These are phyloP conservation scores for Vaccinium myrtillus DNA, from an alignment of 148 eudicot genomes.

Conservation along the genomic window DNA sequence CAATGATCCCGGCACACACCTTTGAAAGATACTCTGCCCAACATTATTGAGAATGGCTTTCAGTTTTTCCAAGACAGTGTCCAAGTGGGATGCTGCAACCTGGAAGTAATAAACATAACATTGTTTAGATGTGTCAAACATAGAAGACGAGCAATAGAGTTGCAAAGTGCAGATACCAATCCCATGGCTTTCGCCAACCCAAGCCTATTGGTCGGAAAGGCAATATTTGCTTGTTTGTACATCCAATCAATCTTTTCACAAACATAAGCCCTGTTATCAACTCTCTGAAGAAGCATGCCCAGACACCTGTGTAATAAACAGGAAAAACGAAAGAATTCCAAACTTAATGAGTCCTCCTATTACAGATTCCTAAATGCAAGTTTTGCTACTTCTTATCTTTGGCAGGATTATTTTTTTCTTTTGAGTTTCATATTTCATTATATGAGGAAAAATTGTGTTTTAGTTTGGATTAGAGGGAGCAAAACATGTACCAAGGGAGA, in stretches of 20 bases:
- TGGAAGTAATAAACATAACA: slow-evolving; percentile 27
- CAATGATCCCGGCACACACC: slow-evolving; percentile 41
- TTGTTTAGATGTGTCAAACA: slow-evolving; percentile 8
- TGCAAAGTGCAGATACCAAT: slow-evolving; percentile 50
- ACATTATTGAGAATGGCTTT: slow-evolving; percentile 84
- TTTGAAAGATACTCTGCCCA: slow-evolving; percentile 76
- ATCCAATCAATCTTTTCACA: slow-evolving; percentile 83
- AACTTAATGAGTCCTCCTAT: neutral
- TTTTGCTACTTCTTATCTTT: neutral
- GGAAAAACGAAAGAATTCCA: slow-evolving; percentile 1
- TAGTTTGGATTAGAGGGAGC: neutral
- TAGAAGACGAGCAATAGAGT: slow-evolving; percentile 10
- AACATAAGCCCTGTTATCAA: slow-evolving; percentile 80
- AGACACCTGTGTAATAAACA: slow-evolving; percentile 59
- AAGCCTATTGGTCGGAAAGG: slow-evolving; percentile 78
- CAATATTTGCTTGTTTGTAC: slow-evolving; percentile 78
- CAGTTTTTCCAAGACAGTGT: slow-evolving; percentile 89
- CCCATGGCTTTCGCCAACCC: slow-evolving; percentile 99
- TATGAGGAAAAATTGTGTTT: neutral
- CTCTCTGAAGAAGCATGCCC: slow-evolving; percentile 92
- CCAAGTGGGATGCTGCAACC: slow-evolving; percentile 98
- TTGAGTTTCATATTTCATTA: neutral
- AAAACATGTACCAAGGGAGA: neutral
- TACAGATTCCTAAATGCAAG: neutral
- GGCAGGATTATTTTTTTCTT: neutral